A percentile compares a stretch with the other conserved stretches of the same genome.
Conservation (phyloP, 345 rosid genomes). For the Isatis tinctoria region DNA sequence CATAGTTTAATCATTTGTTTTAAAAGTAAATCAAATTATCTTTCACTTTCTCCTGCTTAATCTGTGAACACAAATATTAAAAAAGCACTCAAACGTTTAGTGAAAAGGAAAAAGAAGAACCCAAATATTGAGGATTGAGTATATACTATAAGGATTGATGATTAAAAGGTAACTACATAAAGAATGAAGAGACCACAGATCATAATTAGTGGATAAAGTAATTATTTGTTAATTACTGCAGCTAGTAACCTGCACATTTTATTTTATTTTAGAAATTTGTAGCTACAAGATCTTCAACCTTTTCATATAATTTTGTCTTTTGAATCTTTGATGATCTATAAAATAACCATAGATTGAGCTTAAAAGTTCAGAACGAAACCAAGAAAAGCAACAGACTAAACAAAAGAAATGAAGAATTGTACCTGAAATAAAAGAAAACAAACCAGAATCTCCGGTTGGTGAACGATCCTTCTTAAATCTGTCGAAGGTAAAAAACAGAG, state of each 20-base stretch:
- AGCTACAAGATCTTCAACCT: neutral
- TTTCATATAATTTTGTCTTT: neutral
- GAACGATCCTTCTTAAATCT: neutral
- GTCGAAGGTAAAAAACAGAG: neutral
- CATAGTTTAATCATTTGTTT: constrained; percentile 6
- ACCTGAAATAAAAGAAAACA: constrained; percentile 12
- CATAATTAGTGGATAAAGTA: constrained; percentile 13
- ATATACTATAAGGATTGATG: constrained; percentile 8
- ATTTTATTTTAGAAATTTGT: neutral
- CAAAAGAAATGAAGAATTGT: constrained; percentile 2
- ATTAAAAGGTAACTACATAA: neutral
- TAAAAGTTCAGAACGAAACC: neutral
- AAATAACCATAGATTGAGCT: neutral
- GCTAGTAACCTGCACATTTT: neutral
- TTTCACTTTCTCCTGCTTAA: neutral
- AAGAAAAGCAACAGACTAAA: neutral
- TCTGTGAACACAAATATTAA: neutral
- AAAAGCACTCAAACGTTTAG: neutral
- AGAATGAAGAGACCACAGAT: neutral
- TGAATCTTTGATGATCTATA: neutral
- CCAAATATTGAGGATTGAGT: constrained; percentile 5
- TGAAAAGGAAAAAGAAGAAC: neutral
- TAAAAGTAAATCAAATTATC: constrained; percentile 24
- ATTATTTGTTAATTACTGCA: neutral
- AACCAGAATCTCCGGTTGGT: neutral